Conservation (phyloP, 2,329 filamentous ascomycete genomes). For the Huntiella moniliformis region DNA sequence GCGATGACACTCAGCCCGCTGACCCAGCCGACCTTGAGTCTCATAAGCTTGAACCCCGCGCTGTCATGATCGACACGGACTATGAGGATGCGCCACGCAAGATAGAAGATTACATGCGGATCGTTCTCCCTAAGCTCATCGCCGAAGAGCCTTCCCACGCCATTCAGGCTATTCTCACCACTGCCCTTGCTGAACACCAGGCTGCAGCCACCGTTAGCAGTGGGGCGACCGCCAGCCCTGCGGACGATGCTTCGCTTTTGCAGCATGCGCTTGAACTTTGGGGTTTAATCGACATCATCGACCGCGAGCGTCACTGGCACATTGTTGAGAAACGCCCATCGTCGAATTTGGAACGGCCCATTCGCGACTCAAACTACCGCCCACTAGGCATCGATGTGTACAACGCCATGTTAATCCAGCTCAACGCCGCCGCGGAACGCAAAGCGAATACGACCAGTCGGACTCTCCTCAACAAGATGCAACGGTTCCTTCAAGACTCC, state of each 20-base stretch:
- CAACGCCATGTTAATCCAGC: slow-evolving; percentile 42
- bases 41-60: slow-evolving; percentile 18
- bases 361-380: slow-evolving; percentile 29
- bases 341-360: slow-evolving; percentile 24
- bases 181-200: slow-evolving; percentile 18
- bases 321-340: slow-evolving; percentile 30
- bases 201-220: slow-evolving; percentile 23
- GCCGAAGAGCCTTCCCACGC: slow-evolving; percentile 40
- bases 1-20: slow-evolving; percentile 12
- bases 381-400: slow-evolving; percentile 34
- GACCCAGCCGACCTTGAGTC: neutral
- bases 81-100: slow-evolving; percentile 40
- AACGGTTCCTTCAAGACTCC: slow-evolving; percentile 41
- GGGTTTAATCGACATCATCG: slow-evolving; percentile 46
- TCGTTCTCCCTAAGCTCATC: slow-evolving; percentile 37
- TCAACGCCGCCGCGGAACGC: slow-evolving; percentile 45
- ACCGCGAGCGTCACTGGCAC: slow-evolving; percentile 43
- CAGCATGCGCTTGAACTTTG: slow-evolving; percentile 42
- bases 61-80: slow-evolving; percentile 41
- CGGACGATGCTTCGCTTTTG: slow-evolving; percentile 34
- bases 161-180: slow-evolving; percentile 38
- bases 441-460: slow-evolving; percentile 42
- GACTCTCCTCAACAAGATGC: slow-evolving; percentile 38
- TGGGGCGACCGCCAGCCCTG: slow-evolving; percentile 11
- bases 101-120: slow-evolving; percentile 41